phyloP scores from a whole-genome alignment of 345 rosid genomes.

The Lepidium sativum region DNA sequence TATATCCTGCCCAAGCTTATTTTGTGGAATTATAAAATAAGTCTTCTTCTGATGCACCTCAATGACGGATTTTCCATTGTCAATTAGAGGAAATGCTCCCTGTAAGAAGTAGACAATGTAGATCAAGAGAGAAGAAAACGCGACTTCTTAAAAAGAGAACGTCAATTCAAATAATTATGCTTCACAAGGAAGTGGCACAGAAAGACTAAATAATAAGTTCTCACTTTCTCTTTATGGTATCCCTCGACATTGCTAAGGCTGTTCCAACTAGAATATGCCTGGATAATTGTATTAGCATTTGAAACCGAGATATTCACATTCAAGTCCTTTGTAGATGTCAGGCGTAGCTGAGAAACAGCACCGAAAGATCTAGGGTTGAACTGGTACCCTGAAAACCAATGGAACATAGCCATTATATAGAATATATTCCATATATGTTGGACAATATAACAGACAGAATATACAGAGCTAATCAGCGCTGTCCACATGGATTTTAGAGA shows the following conservation, averaged over 20 bases:
- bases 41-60: slow-evolving; percentile 68
- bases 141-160: not conserved
- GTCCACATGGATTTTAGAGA: not conserved
- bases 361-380: slow-evolving; percentile 64
- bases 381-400: slow-evolving; percentile 58
- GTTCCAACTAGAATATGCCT: slow-evolving; percentile 97
- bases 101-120: slow-evolving; percentile 22
- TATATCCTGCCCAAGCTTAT: slow-evolving; percentile 93
- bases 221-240: slow-evolving; percentile 42
- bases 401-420: slow-evolving; percentile 14
- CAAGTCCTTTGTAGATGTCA: slow-evolving; percentile 64
- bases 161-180: not conserved
- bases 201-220: slow-evolving; percentile 1
- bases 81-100: slow-evolving; percentile 46
- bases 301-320: slow-evolving; percentile 82
- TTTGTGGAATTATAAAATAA: slow-evolving; percentile 76
- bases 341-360: slow-evolving; percentile 78
- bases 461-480: not conserved
- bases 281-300: slow-evolving; percentile 83
- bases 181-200: slow-evolving; percentile 5
- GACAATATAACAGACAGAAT: not conserved
- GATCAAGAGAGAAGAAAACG: slow-evolving; percentile 1
- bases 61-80: slow-evolving; percentile 47
- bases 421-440: not conserved
- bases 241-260: slow-evolving; percentile 54